Percentiles rank a stretch among this genome's conserved stretches.
phyloP scores from a whole-genome alignment of 257 asterid species.

The Nicotiana otophora region DNA sequence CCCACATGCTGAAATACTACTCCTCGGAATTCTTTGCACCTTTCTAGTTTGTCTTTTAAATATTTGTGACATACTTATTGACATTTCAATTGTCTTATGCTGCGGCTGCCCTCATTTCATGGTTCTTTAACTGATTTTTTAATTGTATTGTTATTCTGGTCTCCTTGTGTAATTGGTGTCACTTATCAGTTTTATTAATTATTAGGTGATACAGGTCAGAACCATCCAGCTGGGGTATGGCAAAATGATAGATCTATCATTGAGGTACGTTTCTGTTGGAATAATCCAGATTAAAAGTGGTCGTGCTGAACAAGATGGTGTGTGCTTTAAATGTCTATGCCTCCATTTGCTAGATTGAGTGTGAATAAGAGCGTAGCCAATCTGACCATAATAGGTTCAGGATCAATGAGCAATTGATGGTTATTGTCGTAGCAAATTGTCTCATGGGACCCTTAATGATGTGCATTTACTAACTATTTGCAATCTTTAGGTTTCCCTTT shows the following conservation, averaged over 20 bases:
- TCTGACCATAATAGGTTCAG: constrained; percentile 22
- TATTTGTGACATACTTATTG: not conserved
- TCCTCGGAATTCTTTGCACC: too few relatives aligned
- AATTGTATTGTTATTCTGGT: not conserved
- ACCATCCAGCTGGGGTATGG: not conserved
- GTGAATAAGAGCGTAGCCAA: constrained; percentile 16
- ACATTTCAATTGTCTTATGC: not conserved
- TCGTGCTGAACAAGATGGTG: not conserved
- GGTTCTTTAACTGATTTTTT: not conserved
- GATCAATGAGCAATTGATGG: constrained; percentile 8
- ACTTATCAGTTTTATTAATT: not conserved
- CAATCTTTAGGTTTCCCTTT: constrained; percentile 21
- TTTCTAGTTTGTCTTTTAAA: not conserved
- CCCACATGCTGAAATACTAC: not conserved
- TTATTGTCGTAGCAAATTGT: not conserved
- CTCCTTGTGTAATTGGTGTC: not conserved
- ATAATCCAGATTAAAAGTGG: constrained; percentile 5
- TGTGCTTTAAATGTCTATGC: constrained; percentile 4
- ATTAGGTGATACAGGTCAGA: not conserved
- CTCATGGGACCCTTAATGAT: constrained; percentile 24
- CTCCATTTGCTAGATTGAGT: not conserved
- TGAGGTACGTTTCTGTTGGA: constrained; percentile 7
- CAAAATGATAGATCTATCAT: not conserved
- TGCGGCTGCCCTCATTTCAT: not conserved
- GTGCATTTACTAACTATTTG: not conserved